Conservation (phyloP, 169 alveolate species). For the Eimeria tenella region DNA sequence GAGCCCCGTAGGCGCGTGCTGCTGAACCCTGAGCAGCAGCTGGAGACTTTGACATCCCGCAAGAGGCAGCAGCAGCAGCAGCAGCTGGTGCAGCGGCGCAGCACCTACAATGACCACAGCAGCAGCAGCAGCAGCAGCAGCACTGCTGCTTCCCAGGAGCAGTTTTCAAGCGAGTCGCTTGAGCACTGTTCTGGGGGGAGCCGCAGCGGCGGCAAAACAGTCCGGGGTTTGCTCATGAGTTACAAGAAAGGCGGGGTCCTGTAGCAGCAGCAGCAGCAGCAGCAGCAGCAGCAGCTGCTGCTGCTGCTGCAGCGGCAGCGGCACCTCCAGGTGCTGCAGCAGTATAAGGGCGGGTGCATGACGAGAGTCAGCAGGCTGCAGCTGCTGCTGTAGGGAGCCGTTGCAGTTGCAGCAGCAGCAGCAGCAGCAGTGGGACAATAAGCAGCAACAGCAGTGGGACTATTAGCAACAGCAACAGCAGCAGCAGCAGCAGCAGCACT, state of each 20-base stretch:
- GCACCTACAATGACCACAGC: background rate
- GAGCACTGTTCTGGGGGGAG: background rate
- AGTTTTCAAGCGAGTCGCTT: background rate
- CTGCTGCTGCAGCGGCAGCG: background rate
- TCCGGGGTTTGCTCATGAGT: slow-evolving; percentile 4
- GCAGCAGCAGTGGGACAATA: background rate
- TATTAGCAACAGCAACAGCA: background rate
- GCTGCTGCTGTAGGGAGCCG: background rate
- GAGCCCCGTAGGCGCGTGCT: slow-evolving; percentile 14
- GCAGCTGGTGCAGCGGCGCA: background rate
- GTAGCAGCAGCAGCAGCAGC: slow-evolving; percentile 46
- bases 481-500: background rate
- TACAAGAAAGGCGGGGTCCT: slow-evolving; percentile 22
- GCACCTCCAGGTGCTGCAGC: background rate
- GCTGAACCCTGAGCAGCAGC: slow-evolving; percentile 36
- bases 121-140: slow-evolving; percentile 43
- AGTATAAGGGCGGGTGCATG: background rate
- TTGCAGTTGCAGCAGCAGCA: background rate
- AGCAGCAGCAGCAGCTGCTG: slow-evolving; percentile 31
- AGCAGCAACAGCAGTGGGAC: slow-evolving; percentile 11
- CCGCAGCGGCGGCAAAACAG: slow-evolving; percentile 38
- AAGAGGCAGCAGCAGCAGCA: slow-evolving; percentile 31
- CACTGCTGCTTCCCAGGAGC: background rate
- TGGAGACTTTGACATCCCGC: background rate
- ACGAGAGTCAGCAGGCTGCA: background rate